These are phyloP conservation scores for Fomitopsis pulvina DNA, from an alignment of 768 basidiomycete species.

Conservation along the genomic window DNA sequence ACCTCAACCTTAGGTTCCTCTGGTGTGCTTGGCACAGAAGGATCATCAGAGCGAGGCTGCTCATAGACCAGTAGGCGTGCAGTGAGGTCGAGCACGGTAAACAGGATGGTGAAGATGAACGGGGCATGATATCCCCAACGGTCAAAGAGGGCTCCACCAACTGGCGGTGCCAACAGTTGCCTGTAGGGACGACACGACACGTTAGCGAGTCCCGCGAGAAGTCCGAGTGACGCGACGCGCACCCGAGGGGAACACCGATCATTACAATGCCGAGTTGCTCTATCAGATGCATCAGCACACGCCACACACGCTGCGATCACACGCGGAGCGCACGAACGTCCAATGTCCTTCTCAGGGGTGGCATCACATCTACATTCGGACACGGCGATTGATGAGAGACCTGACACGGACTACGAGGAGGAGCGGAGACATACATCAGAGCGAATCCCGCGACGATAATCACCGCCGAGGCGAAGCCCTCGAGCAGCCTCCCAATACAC, in stretches of 20 bases:
- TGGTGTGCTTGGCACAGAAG: not conserved
- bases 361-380: slow-evolving; percentile 21
- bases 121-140: slow-evolving; percentile 25
- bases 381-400: not conserved
- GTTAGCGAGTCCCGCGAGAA: slow-evolving; percentile 7
- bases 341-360: slow-evolving; percentile 20
- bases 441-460: slow-evolving; percentile 26
- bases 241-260: slow-evolving; percentile 26
- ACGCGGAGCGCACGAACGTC: slow-evolving; percentile 16
- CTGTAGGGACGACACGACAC: slow-evolving; percentile 21
- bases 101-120: slow-evolving; percentile 23
- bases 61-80: slow-evolving; percentile 27
- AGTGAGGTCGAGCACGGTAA: slow-evolving; percentile 21
- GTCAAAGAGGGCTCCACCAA: slow-evolving; percentile 26
- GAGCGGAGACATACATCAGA: slow-evolving; percentile 18
- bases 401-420: not conserved
- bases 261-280: slow-evolving; percentile 26
- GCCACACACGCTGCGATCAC: not conserved
- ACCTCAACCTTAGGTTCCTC: no score
- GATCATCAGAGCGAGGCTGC: not conserved
- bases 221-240: not conserved
- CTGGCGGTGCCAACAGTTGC: slow-evolving; percentile 27
- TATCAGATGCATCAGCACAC: slow-evolving; percentile 12
- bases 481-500: slow-evolving; percentile 24
- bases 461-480: slow-evolving; percentile 25